Base-by-base conservation (phyloP, 495 filamentous ascomycete species). In the Penicillium salamii region DNA sequence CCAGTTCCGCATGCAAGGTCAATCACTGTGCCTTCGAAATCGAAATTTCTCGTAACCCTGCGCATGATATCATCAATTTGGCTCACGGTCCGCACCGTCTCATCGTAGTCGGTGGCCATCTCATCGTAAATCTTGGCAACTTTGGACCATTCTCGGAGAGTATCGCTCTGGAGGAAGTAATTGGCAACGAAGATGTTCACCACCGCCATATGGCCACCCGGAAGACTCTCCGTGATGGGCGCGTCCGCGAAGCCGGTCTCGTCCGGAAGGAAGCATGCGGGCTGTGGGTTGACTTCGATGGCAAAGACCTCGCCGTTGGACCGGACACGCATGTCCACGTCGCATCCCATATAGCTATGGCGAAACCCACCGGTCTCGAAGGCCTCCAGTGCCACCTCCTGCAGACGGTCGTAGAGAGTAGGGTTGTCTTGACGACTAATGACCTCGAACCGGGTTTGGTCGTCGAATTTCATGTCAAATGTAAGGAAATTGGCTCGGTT, bases 171-270 rank as follows among this genome's bases (percentile, higher is more conserved):
- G 15, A 56, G 53, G 6, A 52, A 52, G 15, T 52, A 52, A 17
- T 56, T 56, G 6, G 53, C 43, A 32, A 56, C 52, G 21, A 47
- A 56, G 23, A 44, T 51, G 33, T 56, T 52, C 19, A 56, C 17
- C 3, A 52, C 49, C 4, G 53, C 53, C 29, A 18, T 28, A 21
- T 56, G 46, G 1, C 19, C 3, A 3, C 53, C 53, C 19, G 53
- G 53, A 17, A 52, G 42, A 6, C 48, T 36, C 26, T 42, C 4
- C 15, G 42, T 46, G 5, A 52, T 42, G 40, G 46, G 42, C 2
- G 35, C 46, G 34, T 52, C 50, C 24, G 46, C 50, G 17, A 52
- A 42, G 23, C 46, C 42, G 3, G 42, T 46, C 5, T 42, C 50
- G 17, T 18, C 33, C 2, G 50, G 50, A 35, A 46, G 46, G 28